Base-by-base conservation (phyloP, 139 green algal species). In the Coccomyxa sp. region DNA sequence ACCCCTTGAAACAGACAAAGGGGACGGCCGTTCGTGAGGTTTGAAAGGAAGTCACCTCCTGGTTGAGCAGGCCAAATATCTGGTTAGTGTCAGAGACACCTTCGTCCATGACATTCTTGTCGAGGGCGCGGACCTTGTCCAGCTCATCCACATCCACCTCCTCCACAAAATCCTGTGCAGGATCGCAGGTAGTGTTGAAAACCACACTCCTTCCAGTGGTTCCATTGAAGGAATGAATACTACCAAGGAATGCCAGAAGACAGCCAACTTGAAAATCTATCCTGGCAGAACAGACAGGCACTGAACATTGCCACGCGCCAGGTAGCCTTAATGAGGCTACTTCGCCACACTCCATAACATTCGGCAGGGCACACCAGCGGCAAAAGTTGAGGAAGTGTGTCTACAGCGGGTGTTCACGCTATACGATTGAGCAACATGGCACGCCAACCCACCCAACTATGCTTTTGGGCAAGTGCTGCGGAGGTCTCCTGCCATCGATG, bases 161-260 rank as follows among this genome's bases (percentile, higher is more conserved):
- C 79, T 82, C 79, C 10, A 82, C 25, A 59, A 82, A 82, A 11
- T 45, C 71, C 71, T 77, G 71, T n/a, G 27, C 10, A 77, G 0
- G 3, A 9, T 3, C 1, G 27, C 27, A 45, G 21, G 27, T 12
- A n/a, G 71, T n/a, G 10, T 1, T 77, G 23, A 77, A 32, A 77
- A 23, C 68, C 18, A 31, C 21, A 77, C 68, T 16, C 68, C 16
- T 23, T 31, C 21, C 16, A 77, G 17, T 38, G 25, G 25, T 28
- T 28, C 25, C 68, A 14, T 28, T 77, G 21, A 14, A 77, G 68
- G 13, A 13, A 16, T 38, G 25, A 23, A 77, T 13, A 32, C 25
- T 77, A 23, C 21, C 21, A 28, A 21, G n/a, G 68, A 28, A 14
- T 32, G 15, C 68, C 68, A 77, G 18, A 31, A 30, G 23, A 77